These are phyloP conservation scores for Claviceps fusiformis DNA, from an alignment of 2,329 filamentous ascomycete species.

Conservation along the genomic window DNA sequence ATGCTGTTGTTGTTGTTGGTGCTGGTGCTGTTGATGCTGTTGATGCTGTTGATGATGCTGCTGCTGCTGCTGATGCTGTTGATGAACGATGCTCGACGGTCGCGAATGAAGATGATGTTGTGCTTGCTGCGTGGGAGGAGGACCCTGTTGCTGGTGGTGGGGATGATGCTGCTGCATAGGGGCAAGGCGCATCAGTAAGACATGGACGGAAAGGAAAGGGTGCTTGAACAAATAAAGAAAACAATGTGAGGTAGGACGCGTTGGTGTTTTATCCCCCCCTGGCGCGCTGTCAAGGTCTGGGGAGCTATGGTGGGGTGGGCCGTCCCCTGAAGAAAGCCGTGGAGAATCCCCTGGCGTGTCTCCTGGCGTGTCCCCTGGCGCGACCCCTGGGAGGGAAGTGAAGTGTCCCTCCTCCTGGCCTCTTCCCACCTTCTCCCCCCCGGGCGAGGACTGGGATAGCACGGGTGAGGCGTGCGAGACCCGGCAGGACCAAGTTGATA, in stretches of 20 bases:
- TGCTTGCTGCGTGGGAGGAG: slow-evolving; percentile 41
- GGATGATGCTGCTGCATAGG: slow-evolving; percentile 58
- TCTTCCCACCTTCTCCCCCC: too few relatives aligned
- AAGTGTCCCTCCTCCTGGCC: too few relatives aligned
- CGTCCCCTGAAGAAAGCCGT: slow-evolving; percentile 18
- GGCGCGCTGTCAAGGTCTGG: slow-evolving; percentile 30
- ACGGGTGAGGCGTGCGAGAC: slow-evolving; percentile 35
- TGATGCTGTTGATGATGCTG: slow-evolving; percentile 44
- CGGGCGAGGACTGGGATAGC: slow-evolving; percentile 30
- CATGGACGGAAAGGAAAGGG: slow-evolving; percentile 22
- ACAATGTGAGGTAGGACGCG: slow-evolving; percentile 30
- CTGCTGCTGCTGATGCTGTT: slow-evolving; percentile 32
- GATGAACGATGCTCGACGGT: slow-evolving; percentile 59
- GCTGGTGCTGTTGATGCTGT: slow-evolving; percentile 10
- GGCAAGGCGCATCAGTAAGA: slow-evolving; percentile 45
- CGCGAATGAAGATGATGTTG: slow-evolving; percentile 54
- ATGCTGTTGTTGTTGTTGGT: slow-evolving; percentile 28
- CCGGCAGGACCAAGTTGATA: slow-evolving; percentile 27
- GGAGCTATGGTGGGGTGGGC: slow-evolving; percentile 23
- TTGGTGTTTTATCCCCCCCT: slow-evolving; percentile 35
- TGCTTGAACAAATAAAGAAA: slow-evolving; percentile 23
- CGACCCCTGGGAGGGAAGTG: too few relatives aligned
- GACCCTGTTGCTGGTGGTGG: slow-evolving; percentile 61
- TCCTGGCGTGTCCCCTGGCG: too few relatives aligned
- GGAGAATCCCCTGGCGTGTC: slow-evolving; percentile 7